Evolutionary conservation across 495 filamentous ascomycete species (phyloP).

Genomic region (Hypoxylon crocopeplum): DNA sequence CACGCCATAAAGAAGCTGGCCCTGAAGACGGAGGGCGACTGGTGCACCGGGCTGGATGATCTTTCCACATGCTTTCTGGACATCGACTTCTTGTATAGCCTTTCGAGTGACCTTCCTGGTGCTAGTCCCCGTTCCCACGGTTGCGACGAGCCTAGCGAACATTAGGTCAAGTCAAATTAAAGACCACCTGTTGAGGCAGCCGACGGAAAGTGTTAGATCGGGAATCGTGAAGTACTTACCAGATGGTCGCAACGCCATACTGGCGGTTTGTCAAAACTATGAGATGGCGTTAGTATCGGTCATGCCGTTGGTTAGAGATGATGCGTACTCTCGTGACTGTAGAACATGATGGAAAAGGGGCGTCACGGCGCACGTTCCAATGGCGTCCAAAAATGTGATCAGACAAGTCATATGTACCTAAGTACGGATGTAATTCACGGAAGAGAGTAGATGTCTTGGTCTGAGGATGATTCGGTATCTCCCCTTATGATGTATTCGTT

Average conservation of each 20-base stretch:
- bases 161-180: conserved; percentile 6
- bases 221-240: conserved; percentile 67
- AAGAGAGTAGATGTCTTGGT: too few species aligned
- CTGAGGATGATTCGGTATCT: too few species aligned
- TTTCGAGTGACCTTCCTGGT: conserved; percentile 81
- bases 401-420: too few species aligned
- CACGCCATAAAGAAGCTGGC: conserved; percentile 86
- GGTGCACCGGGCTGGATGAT: conserved; percentile 86
- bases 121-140: conserved; percentile 72
- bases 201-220: too few species aligned
- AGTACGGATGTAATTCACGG: too few species aligned
- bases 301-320: conserved; percentile 13
- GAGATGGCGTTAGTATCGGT: conserved; percentile 18
- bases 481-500: too few species aligned
- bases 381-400: too few species aligned
- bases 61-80: conserved; percentile 83
- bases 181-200: background rate
- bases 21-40: conserved; percentile 90
- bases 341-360: conserved; percentile 71
- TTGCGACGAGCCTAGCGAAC: conserved; percentile 81
- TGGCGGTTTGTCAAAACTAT: conserved; percentile 85
- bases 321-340: conserved; percentile 84
- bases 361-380: too few species aligned
- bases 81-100: conserved; percentile 85
- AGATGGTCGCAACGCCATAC: conserved; percentile 93